Percentiles rank a stretch among this genome's conserved stretches.
These are phyloP conservation scores for Saccharomyces kudriavzevii DNA, from an alignment of 805 yeast genomes.

Conservation along the genomic window DNA sequence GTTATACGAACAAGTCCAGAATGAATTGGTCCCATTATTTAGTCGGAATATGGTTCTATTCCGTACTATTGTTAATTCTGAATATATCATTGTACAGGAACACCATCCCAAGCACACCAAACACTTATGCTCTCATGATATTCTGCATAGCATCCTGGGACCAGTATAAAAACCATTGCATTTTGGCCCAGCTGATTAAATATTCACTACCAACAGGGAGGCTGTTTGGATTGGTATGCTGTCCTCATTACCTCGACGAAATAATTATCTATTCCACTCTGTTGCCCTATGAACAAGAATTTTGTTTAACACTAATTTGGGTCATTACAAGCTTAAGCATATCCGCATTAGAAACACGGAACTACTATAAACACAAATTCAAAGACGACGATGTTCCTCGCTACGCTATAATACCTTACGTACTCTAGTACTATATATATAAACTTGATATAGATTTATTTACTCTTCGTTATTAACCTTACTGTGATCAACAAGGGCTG, in stretches of 20 bases:
- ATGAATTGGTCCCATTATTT: conserved; percentile 62
- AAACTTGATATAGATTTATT: background rate
- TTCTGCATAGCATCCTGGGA: conserved; percentile 23
- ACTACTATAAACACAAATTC: conserved; percentile 35
- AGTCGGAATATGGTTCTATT: conserved; percentile 55
- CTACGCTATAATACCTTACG: conserved; percentile 17
- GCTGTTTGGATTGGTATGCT: conserved; percentile 42
- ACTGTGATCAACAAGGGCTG: background rate
- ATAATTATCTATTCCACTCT: conserved; percentile 42
- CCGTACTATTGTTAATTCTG: conserved; percentile 37
- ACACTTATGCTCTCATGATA: conserved; percentile 17
- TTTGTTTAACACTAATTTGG: conserved; percentile 25
- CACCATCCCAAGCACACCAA: conserved; percentile 4
- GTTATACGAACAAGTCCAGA: conserved; percentile 39
- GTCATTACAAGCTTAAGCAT: conserved; percentile 41
- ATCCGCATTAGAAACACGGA: conserved; percentile 46
- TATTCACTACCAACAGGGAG: conserved; percentile 49
- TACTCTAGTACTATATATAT: conserved; percentile 2
- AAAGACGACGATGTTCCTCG: conserved; percentile 11
- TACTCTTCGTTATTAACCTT: background rate
- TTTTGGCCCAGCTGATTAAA: conserved; percentile 43
- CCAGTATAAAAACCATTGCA: conserved; percentile 38
- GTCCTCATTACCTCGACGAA: conserved; percentile 70
- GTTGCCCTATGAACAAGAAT: conserved; percentile 11
- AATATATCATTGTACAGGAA: conserved; percentile 23